Conservation (phyloP, 495 filamentous ascomycete genomes). For the Penicillium bialowiezense region DNA sequence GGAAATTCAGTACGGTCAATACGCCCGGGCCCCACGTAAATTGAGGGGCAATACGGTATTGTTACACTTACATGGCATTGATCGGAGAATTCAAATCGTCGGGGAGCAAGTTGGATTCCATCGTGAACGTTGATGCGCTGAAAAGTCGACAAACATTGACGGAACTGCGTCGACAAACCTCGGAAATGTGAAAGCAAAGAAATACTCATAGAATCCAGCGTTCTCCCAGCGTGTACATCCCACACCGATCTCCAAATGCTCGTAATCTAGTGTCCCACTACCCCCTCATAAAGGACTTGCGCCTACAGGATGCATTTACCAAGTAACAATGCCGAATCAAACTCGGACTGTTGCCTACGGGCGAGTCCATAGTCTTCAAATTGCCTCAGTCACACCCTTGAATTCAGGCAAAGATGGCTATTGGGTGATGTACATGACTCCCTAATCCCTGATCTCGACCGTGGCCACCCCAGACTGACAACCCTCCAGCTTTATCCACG, state of each 20-base stretch:
- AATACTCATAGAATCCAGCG: too few relatives aligned
- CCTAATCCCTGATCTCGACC: neutral
- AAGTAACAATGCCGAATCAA: constrained; percentile 10
- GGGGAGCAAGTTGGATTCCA: neutral
- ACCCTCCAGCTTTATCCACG: constrained; percentile 79
- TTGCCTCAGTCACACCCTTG: constrained; percentile 27
- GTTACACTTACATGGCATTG: neutral
- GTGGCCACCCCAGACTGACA: too few relatives aligned
- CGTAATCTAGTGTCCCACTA: constrained; percentile 10
- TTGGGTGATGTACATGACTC: constrained; percentile 44
- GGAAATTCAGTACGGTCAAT: constrained; percentile 1
- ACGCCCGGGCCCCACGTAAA: neutral
- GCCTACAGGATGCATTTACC: neutral
- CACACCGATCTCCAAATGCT: neutral
- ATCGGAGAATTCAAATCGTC: neutral
- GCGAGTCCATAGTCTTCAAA: constrained; percentile 29
- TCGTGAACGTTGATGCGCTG: neutral
- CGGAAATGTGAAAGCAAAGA: too few relatives aligned
- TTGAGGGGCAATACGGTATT: constrained; percentile 22
- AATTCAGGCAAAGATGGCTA: constrained; percentile 26
- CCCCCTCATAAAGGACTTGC: constrained; percentile 5
- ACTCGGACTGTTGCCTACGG: constrained; percentile 32
- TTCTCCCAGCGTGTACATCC: too few relatives aligned
- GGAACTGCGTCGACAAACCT: too few relatives aligned
- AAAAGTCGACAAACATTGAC: too few relatives aligned